These are phyloP conservation scores for Dictyostelium intermedium DNA, from an alignment of 78 protist species.

Conservation along the genomic window DNA sequence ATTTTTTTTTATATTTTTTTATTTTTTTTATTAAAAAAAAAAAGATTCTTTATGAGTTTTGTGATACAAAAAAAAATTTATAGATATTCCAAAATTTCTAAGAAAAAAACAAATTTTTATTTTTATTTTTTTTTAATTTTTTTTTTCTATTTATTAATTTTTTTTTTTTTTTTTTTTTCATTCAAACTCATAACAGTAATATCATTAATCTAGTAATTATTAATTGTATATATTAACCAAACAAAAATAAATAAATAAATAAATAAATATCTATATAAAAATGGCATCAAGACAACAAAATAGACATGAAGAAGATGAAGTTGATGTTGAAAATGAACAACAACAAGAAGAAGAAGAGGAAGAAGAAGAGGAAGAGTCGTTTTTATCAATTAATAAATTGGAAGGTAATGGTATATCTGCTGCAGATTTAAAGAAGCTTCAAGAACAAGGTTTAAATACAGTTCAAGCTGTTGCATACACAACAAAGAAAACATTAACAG, in stretches of 20 bases:
- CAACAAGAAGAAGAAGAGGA: slow-evolving; percentile 44
- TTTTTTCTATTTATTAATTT: neutral
- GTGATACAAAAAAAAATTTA: no score
- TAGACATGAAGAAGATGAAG: slow-evolving; percentile 62
- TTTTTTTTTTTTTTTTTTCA: neutral
- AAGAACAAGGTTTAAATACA: slow-evolving; percentile 96
- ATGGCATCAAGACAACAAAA: slow-evolving; percentile 73
- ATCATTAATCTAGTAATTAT: no score
- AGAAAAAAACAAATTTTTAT: neutral
- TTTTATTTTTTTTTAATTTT: no score
- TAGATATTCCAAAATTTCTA: neutral
- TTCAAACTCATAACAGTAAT: neutral
- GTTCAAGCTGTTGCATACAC: slow-evolving; percentile 96
- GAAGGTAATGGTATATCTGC: slow-evolving; percentile 91
- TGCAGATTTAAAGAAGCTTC: slow-evolving; percentile 94
- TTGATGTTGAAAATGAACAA: slow-evolving; percentile 31
- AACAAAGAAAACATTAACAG: slow-evolving; percentile 87
- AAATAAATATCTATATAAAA: neutral
- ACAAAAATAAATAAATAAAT: no score
- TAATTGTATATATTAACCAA: no score
- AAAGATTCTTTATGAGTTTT: no score
- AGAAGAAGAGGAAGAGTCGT: slow-evolving; percentile 54
- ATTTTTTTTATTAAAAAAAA: no score
- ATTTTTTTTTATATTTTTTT: no score
- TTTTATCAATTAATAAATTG: slow-evolving; percentile 64